Evolutionary conservation across 2,329 filamentous ascomycete genomes (phyloP).

Genomic region (Dothiorella sarmentorum): DNA sequence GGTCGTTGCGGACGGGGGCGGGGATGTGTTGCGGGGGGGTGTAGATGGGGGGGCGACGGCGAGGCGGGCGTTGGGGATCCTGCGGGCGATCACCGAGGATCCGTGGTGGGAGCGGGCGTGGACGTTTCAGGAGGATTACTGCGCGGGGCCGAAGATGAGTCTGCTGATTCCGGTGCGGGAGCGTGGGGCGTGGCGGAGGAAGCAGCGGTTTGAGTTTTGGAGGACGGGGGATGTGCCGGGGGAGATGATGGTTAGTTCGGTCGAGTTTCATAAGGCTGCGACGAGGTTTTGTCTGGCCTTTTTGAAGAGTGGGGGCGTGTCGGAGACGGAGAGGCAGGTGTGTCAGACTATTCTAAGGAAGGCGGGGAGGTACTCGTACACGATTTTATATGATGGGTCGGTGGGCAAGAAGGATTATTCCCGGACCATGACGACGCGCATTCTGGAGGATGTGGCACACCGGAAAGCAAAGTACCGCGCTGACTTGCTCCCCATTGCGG

Average conservation of each 20-base stretch:
- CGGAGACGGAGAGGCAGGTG: not conserved
- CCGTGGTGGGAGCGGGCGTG: slow-evolving; percentile 20
- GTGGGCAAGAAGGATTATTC: slow-evolving; percentile 2
- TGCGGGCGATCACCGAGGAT: slow-evolving; percentile 16
- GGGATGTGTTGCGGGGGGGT: not conserved
- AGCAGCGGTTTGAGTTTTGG: not conserved
- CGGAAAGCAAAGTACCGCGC: slow-evolving; percentile 12
- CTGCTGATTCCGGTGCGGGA: slow-evolving; percentile 12
- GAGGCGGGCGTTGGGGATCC: not conserved
- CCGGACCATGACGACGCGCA: slow-evolving; percentile 14
- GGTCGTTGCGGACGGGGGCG: not conserved
- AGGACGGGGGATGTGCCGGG: not conserved
- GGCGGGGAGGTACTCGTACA: slow-evolving; percentile 9
- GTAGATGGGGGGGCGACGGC: not conserved
- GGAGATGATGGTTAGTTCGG: slow-evolving; percentile 9
- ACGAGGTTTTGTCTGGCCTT: slow-evolving; percentile 16
- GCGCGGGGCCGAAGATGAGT: slow-evolving; percentile 16
- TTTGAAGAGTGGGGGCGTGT: not conserved
- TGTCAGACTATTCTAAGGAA: not conserved
- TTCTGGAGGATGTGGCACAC: slow-evolving; percentile 16
- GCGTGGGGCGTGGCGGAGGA: not conserved
- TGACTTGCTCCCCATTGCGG: slow-evolving; percentile 20
- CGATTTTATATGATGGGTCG: slow-evolving; percentile 2
- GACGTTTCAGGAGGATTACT: slow-evolving; percentile 21
- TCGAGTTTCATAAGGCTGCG: slow-evolving; percentile 16